Evolutionary conservation across 2,329 filamentous ascomycete genomes (phyloP).

Genomic region (Periconia sp.): DNA sequence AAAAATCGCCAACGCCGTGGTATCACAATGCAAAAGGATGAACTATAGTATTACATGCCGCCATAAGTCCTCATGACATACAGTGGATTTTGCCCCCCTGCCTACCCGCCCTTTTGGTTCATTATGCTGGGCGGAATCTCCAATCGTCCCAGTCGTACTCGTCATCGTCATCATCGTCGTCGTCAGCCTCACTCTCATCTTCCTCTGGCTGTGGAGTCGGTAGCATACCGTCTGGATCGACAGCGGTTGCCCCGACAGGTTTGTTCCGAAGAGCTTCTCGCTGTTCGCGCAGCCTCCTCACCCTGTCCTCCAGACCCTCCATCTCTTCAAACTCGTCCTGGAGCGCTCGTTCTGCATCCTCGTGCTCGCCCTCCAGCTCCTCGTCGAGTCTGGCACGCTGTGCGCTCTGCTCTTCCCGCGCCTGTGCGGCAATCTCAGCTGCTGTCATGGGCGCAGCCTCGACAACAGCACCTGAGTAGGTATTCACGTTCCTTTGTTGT

Average conservation of each 20-base stretch:
- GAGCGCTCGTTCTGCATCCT: slow-evolving; percentile 48
- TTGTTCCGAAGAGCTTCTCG: slow-evolving; percentile 45
- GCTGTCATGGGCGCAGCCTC: slow-evolving; percentile 50
- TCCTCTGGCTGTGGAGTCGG: slow-evolving; percentile 2
- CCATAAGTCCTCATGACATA: no score
- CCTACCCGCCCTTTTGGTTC: not conserved
- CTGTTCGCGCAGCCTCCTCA: slow-evolving; percentile 48
- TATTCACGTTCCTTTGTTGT: slow-evolving; percentile 86
- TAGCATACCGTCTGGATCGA: slow-evolving; percentile 10
- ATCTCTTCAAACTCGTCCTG: slow-evolving; percentile 55
- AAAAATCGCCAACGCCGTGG: slow-evolving; percentile 17
- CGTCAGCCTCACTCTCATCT: slow-evolving; percentile 35
- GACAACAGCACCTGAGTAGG: slow-evolving; percentile 44
- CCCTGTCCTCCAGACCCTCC: slow-evolving; percentile 50
- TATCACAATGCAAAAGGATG: slow-evolving; percentile 23
- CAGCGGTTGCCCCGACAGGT: slow-evolving; percentile 14
- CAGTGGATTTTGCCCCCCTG: no score
- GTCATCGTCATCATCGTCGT: slow-evolving; percentile 9
- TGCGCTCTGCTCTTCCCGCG: slow-evolving; percentile 46
- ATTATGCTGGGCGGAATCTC: slow-evolving; percentile 39
- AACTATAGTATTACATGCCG: slow-evolving; percentile 7
- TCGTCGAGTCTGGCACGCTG: slow-evolving; percentile 47
- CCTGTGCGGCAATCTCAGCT: slow-evolving; percentile 50
- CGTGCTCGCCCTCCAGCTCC: slow-evolving; percentile 52
- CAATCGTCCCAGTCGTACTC: slow-evolving; percentile 42